phyloP scores from a whole-genome alignment of 2,329 filamentous ascomycete species.

The Fusarium euwallaceae region DNA sequence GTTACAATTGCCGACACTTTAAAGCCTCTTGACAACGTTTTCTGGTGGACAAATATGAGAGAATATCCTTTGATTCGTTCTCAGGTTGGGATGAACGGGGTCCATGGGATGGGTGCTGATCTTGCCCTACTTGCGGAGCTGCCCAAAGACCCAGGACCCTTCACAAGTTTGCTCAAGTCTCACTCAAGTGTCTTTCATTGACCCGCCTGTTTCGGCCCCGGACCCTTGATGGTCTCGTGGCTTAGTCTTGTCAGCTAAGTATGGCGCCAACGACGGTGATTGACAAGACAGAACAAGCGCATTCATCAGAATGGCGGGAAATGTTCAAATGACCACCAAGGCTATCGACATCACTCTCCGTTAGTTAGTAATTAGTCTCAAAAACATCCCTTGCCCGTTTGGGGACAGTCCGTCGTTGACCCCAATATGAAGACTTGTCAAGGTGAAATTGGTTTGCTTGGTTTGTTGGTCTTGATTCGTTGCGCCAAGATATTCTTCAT shows the following conservation, averaged over 20 bases:
- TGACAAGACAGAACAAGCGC: not conserved
- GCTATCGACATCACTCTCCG: not conserved
- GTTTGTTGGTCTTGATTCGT: slow-evolving; percentile 3
- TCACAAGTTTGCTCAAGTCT: not conserved
- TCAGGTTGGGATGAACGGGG: slow-evolving; percentile 18
- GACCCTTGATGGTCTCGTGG: not conserved
- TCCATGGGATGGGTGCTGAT: not conserved
- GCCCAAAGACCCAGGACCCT: not conserved
- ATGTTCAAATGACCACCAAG: not conserved
- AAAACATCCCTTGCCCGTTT: slow-evolving; percentile 16
- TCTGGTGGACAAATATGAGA: not conserved
- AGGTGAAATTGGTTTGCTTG: slow-evolving; percentile 6
- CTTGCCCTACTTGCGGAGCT: slow-evolving; percentile 13
- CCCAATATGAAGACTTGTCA: slow-evolving; percentile 2
- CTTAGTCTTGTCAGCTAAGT: not conserved
- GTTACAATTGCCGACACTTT: not conserved
- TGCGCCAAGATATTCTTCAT: slow-evolving; percentile 10
- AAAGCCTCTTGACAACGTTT: not conserved
- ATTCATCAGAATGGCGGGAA: slow-evolving; percentile 24
- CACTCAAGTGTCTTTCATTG: not conserved
- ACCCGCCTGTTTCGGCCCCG: not conserved
- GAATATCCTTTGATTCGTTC: slow-evolving; percentile 9
- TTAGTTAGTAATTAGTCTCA: not conserved
- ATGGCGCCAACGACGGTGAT: not conserved
- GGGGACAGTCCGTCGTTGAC: not conserved